These are phyloP conservation scores for Dichotomocladium elegans DNA, from an alignment of 371 early-diverging fungal genomes.

Conservation along the genomic window DNA sequence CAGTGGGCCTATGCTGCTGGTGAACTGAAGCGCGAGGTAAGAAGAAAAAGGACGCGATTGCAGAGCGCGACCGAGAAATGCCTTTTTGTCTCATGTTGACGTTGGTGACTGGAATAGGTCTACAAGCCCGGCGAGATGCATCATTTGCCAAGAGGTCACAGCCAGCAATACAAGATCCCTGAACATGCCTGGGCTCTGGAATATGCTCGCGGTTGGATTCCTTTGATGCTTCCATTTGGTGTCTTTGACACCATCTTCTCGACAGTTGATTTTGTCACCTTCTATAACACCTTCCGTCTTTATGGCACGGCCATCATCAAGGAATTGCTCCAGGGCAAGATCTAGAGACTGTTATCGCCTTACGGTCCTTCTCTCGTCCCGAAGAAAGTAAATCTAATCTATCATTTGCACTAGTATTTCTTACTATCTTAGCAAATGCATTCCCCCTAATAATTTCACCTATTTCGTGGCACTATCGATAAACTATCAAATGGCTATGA, in stretches of 20 bases:
- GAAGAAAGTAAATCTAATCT: too few relatives aligned
- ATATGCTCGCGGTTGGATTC: constrained; percentile 55
- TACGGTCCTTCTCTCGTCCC: too few relatives aligned
- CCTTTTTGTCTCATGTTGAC: not conserved
- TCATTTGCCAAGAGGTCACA: constrained; percentile 40
- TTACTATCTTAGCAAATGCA: not conserved
- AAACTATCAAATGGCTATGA: too few relatives aligned
- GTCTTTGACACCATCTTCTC: constrained; percentile 45
- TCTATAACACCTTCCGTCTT: constrained; percentile 34
- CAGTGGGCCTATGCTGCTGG: constrained; percentile 54
- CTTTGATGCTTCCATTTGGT: constrained; percentile 55
- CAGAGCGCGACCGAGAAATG: not conserved
- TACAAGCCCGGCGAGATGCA: constrained; percentile 51
- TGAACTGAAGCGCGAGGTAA: constrained; percentile 30
- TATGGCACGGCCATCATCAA: constrained; percentile 22
- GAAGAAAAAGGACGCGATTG: not conserved
- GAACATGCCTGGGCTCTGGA: constrained; percentile 54
- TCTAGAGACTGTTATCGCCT: too few relatives aligned
- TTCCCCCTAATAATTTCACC: too few relatives aligned
- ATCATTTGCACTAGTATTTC: not conserved
- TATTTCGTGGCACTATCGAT: too few relatives aligned
- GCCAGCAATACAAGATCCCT: constrained; percentile 53
- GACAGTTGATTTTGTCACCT: constrained; percentile 37
- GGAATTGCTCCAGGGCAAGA: constrained; percentile 39
- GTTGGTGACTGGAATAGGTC: constrained; percentile 15